Base-by-base conservation (phyloP, 1,284 basidiomycete genomes). In the Trametes pubescens region DNA sequence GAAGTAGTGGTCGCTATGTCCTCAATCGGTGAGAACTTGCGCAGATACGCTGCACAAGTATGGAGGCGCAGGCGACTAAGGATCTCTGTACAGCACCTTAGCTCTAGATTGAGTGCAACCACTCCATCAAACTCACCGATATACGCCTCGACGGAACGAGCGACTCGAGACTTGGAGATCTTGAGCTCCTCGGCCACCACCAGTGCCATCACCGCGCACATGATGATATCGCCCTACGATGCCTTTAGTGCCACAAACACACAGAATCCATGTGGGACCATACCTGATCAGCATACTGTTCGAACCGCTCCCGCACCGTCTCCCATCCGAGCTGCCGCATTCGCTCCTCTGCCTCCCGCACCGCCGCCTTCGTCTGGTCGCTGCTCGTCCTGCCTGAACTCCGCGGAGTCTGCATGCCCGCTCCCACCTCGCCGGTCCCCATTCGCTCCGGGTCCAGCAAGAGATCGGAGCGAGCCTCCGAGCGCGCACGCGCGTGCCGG, bases 161-260 rank as follows among this genome's bases (percentile, higher is more conserved):
- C 70, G n/a, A 78, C 76, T 48, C 86, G 79, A 55, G 72, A 72
- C 34, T 75, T 73, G 5, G 77, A 72, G 11, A 92, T 74, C 22
- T 72, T 69, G 34, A 93, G 76, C 71, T 92, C 89, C 48, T 79
- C 68, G 0, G 82, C 77, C 11, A 86, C 89, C 24, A 92, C 77
- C 2, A 90, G 72, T 2, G 85, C 80, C 21, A 93, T 71, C 81
- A 90, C 84, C 3, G 89, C 86, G 74, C 91, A 92, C 81, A 87
- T 90, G 71, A 93, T 91, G 0, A 92, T 78, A 68, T 93, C 87
- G 5, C 92, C 91, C 89, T 92, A 9, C 24, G n/a, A 8, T 9
- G 22, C 18, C 29, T 26, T 48, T 24, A 49, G 14, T 38, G 56
- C 51, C 43, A 61, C 48, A 22, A 44, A 38, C 40, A 6, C 26